These are phyloP conservation scores for Trichoderma atroviride DNA, from an alignment of 2,329 filamentous ascomycete genomes.

Conservation along the genomic window DNA sequence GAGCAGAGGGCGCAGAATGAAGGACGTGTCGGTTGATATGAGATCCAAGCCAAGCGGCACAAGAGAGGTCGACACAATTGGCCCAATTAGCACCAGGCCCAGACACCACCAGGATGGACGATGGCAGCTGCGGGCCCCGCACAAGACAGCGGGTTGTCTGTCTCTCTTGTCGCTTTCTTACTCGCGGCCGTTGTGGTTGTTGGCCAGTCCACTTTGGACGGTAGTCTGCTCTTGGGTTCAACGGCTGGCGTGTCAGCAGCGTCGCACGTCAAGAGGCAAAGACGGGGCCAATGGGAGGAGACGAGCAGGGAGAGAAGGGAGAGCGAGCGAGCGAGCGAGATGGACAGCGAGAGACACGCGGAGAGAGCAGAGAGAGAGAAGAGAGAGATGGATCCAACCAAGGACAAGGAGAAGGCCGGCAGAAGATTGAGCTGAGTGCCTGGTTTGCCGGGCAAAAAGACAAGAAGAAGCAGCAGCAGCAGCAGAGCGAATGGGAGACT, in stretches of 20 bases:
- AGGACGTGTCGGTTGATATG: constrained; percentile 27
- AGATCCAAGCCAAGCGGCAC: constrained; percentile 20
- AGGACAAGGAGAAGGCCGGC: not conserved
- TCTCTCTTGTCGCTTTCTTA: constrained; percentile 32
- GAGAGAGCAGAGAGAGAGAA: not conserved
- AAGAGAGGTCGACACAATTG: constrained; percentile 18
- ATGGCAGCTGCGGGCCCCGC: constrained; percentile 28
- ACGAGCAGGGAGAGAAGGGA: not conserved
- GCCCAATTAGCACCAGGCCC: constrained; percentile 19
- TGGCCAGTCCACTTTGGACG: constrained; percentile 26
- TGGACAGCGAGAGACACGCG: not conserved
- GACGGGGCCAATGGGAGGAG: constrained; percentile 14
- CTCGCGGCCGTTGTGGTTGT: constrained; percentile 29
- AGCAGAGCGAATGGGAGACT: not conserved
- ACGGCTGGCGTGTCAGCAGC: constrained; percentile 28
- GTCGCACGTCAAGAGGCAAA: constrained; percentile 16
- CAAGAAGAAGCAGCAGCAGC: not conserved
- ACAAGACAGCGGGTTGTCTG: constrained; percentile 28
- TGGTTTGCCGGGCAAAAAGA: not conserved
- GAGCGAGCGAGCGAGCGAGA: not conserved
- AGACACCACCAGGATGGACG: constrained; percentile 16
- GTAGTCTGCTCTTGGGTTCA: constrained; percentile 24
- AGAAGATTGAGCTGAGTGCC: not conserved
- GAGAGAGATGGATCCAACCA: not conserved
- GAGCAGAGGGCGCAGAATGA: constrained; percentile 5